phyloP scores from a whole-genome alignment of 1,284 basidiomycete genomes.

The Exobasidium rhododendri region DNA sequence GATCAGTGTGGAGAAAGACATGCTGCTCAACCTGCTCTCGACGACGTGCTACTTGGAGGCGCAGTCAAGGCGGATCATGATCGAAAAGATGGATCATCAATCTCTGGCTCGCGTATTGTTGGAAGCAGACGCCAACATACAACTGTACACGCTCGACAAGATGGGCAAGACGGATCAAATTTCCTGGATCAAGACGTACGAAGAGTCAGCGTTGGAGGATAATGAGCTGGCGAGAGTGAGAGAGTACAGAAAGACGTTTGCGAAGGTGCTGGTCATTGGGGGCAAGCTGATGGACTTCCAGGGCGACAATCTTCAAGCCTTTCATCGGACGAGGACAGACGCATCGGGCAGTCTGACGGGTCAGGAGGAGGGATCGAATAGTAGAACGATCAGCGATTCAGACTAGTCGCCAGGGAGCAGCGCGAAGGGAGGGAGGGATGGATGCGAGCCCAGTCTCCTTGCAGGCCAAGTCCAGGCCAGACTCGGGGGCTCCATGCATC shows the following conservation, averaged over 20 bases:
- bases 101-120: slow-evolving; percentile 33
- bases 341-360: too few relatives aligned
- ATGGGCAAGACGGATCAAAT: slow-evolving; percentile 14
- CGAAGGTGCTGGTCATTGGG: slow-evolving; percentile 54
- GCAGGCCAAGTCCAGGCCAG: too few relatives aligned
- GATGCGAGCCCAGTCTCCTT: too few relatives aligned
- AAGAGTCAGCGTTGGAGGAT: background rate
- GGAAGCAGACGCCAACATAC: slow-evolving; percentile 45
- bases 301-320: slow-evolving; percentile 51
- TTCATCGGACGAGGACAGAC: background rate
- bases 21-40: slow-evolving; percentile 20
- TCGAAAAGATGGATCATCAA: slow-evolving; percentile 24
- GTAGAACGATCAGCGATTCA: too few relatives aligned
- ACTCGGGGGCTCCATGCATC: too few relatives aligned
- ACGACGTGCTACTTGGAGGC: slow-evolving; percentile 25
- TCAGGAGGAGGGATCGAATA: too few relatives aligned
- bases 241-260: slow-evolving; percentile 55
- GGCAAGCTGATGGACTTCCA: slow-evolving; percentile 54
- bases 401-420: too few relatives aligned
- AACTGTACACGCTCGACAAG: slow-evolving; percentile 29
- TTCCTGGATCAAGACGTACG: slow-evolving; percentile 7
- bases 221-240: slow-evolving; percentile 14
- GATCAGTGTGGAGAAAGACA: slow-evolving; percentile 13
- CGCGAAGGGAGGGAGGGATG: too few relatives aligned
- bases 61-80: slow-evolving; percentile 22